Evolutionary conservation across 345 rosid genomes (phyloP).

Genomic region (Euphorbia pulcherrima): DNA sequence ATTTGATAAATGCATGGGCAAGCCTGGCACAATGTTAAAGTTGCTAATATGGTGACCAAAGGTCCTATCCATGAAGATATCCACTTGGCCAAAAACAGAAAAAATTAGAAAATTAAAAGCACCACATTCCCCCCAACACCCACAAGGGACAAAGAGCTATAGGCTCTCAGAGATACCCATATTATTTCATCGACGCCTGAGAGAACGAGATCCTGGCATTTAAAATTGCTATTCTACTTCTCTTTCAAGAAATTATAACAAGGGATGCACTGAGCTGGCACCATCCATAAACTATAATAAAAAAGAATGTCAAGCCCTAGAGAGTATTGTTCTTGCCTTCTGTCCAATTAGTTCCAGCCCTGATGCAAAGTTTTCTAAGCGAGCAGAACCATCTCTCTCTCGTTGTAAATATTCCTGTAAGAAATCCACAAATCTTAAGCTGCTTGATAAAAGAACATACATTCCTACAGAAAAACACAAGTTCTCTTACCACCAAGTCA

Average conservation of each 20-base stretch:
- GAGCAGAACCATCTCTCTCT: slow-evolving; percentile 80
- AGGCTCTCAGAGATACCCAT: neutral
- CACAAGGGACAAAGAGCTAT: neutral
- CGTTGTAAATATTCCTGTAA: slow-evolving; percentile 92
- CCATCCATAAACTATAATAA: neutral
- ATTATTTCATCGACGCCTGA: neutral
- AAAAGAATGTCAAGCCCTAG: slow-evolving; percentile 2
- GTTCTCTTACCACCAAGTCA: slow-evolving; percentile 80
- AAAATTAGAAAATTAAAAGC: neutral
- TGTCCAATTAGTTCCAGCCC: slow-evolving; percentile 86
- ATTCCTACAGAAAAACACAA: slow-evolving; percentile 1
- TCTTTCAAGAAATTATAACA: neutral
- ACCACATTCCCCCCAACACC: neutral
- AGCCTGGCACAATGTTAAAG: neutral
- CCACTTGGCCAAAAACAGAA: neutral
- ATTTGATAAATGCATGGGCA: neutral
- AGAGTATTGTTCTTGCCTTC: slow-evolving; percentile 44
- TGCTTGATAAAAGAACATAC: slow-evolving; percentile 11
- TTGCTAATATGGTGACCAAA: neutral
- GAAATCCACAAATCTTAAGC: slow-evolving; percentile 11
- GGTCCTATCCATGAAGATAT: neutral
- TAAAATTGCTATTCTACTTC: neutral
- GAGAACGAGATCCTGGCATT: neutral
- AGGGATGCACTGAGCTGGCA: neutral
- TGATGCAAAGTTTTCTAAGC: slow-evolving; percentile 83